Percentiles rank a stretch among this genome's conserved stretches.
Conservation (phyloP, 2,329 filamentous ascomycete species). For the Alternaria angustiovoidea region DNA sequence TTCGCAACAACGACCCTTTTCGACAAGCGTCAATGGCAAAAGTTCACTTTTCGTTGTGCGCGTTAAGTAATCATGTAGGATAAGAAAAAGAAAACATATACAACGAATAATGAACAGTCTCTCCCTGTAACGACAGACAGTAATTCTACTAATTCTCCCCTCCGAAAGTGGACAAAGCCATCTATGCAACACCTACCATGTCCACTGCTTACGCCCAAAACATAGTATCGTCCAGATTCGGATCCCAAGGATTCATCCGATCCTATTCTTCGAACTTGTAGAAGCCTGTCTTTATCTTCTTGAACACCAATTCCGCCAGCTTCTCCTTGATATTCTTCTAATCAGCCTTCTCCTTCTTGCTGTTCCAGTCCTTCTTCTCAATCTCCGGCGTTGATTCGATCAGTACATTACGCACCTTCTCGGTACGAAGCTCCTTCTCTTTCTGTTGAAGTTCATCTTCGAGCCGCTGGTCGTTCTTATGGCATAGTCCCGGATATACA, state of each 20-base stretch:
- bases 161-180: not conserved
- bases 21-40: not conserved
- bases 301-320: too few relatives aligned
- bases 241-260: constrained; percentile 10
- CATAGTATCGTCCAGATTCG: constrained; percentile 4
- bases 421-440: too few relatives aligned
- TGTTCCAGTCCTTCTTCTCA: too few relatives aligned
- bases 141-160: not conserved
- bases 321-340: too few relatives aligned
- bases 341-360: too few relatives aligned
- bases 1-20: not conserved
- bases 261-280: not conserved
- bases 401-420: too few relatives aligned
- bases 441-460: too few relatives aligned
- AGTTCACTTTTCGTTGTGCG: not conserved
- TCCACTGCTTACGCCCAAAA: constrained; percentile 19
- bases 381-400: too few relatives aligned
- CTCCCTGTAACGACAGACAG: not conserved
- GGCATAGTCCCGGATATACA: too few relatives aligned
- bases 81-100: not conserved
- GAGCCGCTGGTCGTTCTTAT: too few relatives aligned
- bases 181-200: not conserved
- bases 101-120: not conserved
- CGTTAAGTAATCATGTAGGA: not conserved
- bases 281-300: too few relatives aligned